Evolutionary conservation across 2,329 filamentous ascomycete species (phyloP).

Genomic region (Fusarium dlaminii): DNA sequence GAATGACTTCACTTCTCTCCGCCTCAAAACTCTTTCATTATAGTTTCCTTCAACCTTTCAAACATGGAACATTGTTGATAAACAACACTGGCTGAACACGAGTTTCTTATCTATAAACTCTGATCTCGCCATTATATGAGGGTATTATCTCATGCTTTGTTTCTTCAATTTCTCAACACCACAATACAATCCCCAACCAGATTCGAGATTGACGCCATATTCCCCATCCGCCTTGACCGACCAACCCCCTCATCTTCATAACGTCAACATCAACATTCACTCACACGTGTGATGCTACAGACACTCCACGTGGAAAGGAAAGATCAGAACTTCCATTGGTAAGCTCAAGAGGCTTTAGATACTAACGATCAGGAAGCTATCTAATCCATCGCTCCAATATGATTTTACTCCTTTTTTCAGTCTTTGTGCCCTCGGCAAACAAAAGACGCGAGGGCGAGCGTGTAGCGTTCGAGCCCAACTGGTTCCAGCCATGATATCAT

Average conservation of each 20-base stretch:
- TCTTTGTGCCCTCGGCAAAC: slow-evolving; percentile 34
- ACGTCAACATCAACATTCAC: background rate
- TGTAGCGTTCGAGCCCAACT: slow-evolving; percentile 23
- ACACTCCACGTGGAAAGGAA: slow-evolving; percentile 31
- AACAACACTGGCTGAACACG: background rate
- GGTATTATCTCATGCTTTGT: background rate
- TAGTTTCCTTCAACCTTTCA: background rate
- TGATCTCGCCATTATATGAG: background rate
- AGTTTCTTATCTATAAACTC: background rate
- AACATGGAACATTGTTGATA: background rate
- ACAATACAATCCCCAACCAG: background rate
- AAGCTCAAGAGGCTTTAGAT: slow-evolving; percentile 35
- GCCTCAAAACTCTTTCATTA: slow-evolving; percentile 9
- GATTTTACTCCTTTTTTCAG: slow-evolving; percentile 41
- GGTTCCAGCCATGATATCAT: slow-evolving; percentile 37
- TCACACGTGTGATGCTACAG: background rate
- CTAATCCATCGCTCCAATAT: slow-evolving; percentile 35
- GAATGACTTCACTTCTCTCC: slow-evolving; percentile 25
- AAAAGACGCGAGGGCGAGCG: slow-evolving; percentile 28
- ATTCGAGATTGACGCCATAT: background rate
- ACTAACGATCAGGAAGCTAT: slow-evolving; percentile 41
- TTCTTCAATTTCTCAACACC: slow-evolving; percentile 6
- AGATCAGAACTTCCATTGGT: slow-evolving; percentile 43
- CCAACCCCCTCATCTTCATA: background rate
- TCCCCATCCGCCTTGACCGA: background rate